Evolutionary conservation across 257 asterid species (phyloP).

Genomic region (Solanum bulbocastanum): DNA sequence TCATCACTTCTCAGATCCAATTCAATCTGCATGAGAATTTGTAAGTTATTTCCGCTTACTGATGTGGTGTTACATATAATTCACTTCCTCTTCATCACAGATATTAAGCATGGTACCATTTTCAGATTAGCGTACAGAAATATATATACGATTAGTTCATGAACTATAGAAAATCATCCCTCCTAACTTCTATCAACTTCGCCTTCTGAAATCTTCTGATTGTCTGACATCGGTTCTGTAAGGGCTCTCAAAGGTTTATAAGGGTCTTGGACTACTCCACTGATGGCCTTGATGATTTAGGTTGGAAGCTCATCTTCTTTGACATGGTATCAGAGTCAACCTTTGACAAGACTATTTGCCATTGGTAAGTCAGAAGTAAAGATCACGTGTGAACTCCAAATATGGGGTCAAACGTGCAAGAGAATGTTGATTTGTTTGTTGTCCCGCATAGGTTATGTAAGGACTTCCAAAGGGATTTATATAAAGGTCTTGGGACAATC

Average conservation of each 20-base stretch:
- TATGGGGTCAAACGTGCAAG: neutral
- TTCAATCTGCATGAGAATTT: neutral
- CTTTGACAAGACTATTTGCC: neutral
- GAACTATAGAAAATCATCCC: neutral
- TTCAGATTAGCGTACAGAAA: neutral
- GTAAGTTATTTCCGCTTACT: neutral
- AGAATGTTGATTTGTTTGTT: neutral
- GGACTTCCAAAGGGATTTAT: neutral
- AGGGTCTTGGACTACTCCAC: neutral
- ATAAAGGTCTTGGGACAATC: neutral
- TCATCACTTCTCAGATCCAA: neutral
- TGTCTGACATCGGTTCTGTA: neutral
- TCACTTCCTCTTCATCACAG: neutral
- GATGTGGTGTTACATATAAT: neutral
- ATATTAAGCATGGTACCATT: neutral
- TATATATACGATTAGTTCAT: neutral
- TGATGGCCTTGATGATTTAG: neutral
- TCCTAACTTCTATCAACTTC: neutral
- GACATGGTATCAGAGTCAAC: neutral
- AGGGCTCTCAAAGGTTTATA: neutral
- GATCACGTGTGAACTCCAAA: neutral
- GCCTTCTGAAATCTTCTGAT: neutral
- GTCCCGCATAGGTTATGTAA: neutral
- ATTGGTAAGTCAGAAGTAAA: neutral
- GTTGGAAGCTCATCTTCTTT: neutral